Evolutionary conservation across 108 stramenopile genomes (phyloP).

Genomic region (Fistulifera solaris): DNA sequence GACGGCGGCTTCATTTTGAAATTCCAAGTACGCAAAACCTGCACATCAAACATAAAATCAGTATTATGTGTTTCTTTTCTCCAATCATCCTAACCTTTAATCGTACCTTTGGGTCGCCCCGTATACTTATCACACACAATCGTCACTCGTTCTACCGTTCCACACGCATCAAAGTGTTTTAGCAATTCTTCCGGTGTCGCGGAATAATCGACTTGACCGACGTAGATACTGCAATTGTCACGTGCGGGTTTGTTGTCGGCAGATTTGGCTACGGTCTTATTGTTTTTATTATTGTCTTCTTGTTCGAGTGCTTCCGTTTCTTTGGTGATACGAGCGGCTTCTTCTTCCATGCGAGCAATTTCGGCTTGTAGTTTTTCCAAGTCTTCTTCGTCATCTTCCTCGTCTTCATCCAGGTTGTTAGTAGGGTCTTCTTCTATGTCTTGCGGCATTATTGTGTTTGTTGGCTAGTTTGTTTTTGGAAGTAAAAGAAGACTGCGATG

Average conservation of each 20-base stretch:
- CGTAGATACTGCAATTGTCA: constrained; percentile 71
- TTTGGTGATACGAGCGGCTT: constrained; percentile 69
- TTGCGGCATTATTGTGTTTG: not conserved
- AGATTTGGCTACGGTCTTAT: not conserved
- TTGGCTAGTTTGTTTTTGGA: not conserved
- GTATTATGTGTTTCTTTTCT: not conserved
- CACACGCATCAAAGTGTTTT: constrained; percentile 91
- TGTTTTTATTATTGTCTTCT: not conserved
- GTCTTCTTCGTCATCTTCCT: constrained; percentile 38
- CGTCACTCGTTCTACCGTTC: constrained; percentile 94
- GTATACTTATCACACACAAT: constrained; percentile 96
- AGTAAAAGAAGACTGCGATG: too few relatives aligned
- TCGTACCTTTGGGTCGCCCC: constrained; percentile 77
- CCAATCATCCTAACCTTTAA: constrained; percentile 37
- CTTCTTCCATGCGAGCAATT: constrained; percentile 82
- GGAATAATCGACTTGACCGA: constrained; percentile 96
- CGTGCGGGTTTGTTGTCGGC: constrained; percentile 3
- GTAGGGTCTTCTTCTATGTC: not conserved
- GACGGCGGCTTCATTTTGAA: constrained; percentile 79
- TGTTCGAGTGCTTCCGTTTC: constrained; percentile 34
- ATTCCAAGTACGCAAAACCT: constrained; percentile 78
- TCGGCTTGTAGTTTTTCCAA: constrained; percentile 51
- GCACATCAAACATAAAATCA: constrained; percentile 1
- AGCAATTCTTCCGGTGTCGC: constrained; percentile 92
- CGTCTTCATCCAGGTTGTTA: constrained; percentile 7